These are phyloP conservation scores for Teunomyces stri DNA, from an alignment of 805 yeast genomes.

Conservation along the genomic window DNA sequence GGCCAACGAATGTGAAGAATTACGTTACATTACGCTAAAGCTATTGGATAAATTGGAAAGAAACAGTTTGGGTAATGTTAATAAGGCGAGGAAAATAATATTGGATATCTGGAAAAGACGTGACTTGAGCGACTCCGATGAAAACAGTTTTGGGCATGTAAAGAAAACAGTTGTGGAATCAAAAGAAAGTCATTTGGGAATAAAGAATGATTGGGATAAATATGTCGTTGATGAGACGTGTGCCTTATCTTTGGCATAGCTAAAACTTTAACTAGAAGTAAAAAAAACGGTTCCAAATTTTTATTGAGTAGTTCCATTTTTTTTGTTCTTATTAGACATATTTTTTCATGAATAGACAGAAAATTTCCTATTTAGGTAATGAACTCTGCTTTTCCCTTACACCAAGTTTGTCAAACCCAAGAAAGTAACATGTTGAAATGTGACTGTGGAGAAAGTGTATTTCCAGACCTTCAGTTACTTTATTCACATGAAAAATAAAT, in stretches of 20 bases:
- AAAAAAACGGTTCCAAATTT: not conserved
- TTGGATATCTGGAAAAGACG: constrained; percentile 28
- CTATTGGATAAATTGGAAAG: constrained; percentile 23
- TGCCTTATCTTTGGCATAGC: constrained; percentile 17
- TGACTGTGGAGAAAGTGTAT: not conserved
- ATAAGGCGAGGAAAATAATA: constrained; percentile 20
- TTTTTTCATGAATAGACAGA: not conserved
- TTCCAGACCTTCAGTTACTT: not conserved
- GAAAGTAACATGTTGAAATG: not conserved
- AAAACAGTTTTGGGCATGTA: constrained; percentile 15
- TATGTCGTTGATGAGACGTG: constrained; percentile 26
- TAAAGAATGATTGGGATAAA: constrained; percentile 30
- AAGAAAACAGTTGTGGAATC: constrained; percentile 2
- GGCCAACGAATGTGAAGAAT: constrained; percentile 23
- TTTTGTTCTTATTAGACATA: too few species aligned
- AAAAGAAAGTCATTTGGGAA: constrained; percentile 12
- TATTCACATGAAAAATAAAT: not conserved
- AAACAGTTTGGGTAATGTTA: constrained; percentile 27
- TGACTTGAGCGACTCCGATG: constrained; percentile 22
- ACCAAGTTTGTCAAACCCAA: not conserved
- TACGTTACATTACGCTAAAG: constrained; percentile 23
- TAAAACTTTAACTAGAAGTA: not conserved
- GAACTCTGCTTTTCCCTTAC: too few species aligned
- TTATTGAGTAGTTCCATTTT: too few species aligned
- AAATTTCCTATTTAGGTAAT: not conserved